These are phyloP conservation scores for Aspergillus novofumigatus DNA, from an alignment of 2,329 filamentous ascomycete genomes.

Conservation along the genomic window DNA sequence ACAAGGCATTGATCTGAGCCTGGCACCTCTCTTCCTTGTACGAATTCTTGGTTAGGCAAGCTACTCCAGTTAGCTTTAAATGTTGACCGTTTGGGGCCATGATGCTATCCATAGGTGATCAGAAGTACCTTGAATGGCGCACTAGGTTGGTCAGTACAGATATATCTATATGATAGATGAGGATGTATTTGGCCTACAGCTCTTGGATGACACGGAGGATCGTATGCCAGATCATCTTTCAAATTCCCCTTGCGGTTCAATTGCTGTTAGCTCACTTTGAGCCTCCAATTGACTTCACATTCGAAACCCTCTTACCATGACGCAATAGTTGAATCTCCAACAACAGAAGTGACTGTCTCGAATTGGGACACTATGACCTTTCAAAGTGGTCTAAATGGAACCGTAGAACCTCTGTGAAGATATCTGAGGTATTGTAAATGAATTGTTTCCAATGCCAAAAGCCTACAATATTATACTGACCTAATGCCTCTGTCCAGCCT, in stretches of 20 bases:
- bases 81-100: background rate
- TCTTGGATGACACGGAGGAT: constrained; percentile 79
- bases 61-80: constrained; percentile 42
- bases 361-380: background rate
- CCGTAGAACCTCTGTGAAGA: background rate
- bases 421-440: background rate
- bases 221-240: constrained; percentile 66
- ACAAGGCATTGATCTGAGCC: constrained; percentile 73
- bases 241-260: constrained; percentile 35
- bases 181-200: constrained; percentile 56
- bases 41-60: constrained; percentile 76
- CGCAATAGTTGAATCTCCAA: constrained; percentile 10
- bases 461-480: background rate
- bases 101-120: background rate
- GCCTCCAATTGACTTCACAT: background rate
- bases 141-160: constrained; percentile 48
- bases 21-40: constrained; percentile 85
- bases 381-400: background rate
- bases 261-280: constrained; percentile 6
- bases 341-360: background rate
- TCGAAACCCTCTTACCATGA: constrained; percentile 24
- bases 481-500: background rate
- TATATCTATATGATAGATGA: background rate
- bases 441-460: constrained; percentile 1
- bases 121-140: constrained; percentile 77